These are phyloP conservation scores for Colletotrichum sp. DNA, from an alignment of 2,329 filamentous ascomycete species.

Conservation along the genomic window DNA sequence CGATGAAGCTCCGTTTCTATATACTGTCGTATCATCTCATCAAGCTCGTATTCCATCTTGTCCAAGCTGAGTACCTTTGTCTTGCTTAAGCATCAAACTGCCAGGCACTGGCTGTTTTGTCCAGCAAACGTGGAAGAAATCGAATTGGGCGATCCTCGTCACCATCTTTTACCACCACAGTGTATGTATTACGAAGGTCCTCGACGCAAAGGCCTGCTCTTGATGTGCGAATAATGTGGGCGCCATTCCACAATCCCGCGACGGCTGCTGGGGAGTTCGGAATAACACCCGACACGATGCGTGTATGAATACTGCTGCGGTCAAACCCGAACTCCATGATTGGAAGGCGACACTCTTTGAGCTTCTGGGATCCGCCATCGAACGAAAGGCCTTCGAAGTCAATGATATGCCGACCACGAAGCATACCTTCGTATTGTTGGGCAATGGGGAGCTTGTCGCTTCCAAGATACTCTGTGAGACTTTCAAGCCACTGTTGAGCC, in stretches of 20 bases:
- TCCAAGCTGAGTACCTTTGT: background rate
- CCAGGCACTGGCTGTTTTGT: background rate
- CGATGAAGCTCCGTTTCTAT: background rate
- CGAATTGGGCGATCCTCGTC: background rate
- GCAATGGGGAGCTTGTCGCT: background rate
- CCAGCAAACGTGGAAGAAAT: background rate
- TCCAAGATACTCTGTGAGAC: background rate
- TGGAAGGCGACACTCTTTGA: background rate
- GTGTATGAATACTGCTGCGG: background rate
- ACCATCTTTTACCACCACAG: background rate
- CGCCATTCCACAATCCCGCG: background rate
- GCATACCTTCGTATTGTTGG: background rate
- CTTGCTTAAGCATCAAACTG: background rate
- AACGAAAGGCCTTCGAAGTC: background rate
- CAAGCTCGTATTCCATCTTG: background rate
- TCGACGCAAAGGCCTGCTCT: background rate
- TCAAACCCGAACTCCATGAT: constrained; percentile 1
- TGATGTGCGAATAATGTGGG: background rate
- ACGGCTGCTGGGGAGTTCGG: background rate
- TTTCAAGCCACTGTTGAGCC: background rate
- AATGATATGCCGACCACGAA: background rate
- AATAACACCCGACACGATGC: background rate
- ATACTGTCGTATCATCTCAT: background rate
- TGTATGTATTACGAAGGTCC: background rate
- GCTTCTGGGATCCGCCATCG: background rate